Percentiles rank a stretch among this genome's conserved stretches.
Conservation (phyloP, 495 filamentous ascomycete genomes). For the Xylaria scruposa region DNA sequence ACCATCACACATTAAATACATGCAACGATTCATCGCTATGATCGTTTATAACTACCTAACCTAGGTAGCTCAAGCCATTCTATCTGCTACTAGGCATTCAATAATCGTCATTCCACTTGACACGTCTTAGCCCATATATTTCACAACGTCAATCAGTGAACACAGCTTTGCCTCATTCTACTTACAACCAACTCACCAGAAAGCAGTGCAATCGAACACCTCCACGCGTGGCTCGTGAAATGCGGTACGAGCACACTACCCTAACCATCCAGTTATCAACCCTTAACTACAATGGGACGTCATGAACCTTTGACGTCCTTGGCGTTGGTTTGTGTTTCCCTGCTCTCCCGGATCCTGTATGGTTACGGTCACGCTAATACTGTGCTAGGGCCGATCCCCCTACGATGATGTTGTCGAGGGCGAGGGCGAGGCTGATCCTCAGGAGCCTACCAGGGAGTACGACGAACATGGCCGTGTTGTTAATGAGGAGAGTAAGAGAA, state of each 20-base stretch:
- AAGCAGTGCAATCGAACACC: not conserved
- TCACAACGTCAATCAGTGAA: constrained; percentile 4
- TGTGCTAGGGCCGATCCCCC: constrained; percentile 68
- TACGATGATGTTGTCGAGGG: constrained; percentile 67
- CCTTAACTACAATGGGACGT: constrained; percentile 48
- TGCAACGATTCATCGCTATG: not conserved
- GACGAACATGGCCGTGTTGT: constrained; percentile 73
- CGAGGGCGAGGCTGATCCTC: constrained; percentile 53
- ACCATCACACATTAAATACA: not conserved
- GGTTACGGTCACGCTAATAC: constrained; percentile 8
- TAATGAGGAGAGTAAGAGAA: constrained; percentile 62
- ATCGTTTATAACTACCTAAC: not conserved
- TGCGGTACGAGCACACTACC: constrained; percentile 8
- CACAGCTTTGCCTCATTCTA: constrained; percentile 3
- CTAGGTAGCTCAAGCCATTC: not conserved
- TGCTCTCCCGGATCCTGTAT: not conserved
- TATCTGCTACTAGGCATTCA: not conserved
- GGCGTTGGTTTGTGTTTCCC: constrained; percentile 53
- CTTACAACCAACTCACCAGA: not conserved
- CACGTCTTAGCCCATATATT: not conserved
- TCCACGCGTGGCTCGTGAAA: not conserved
- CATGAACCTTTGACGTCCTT: constrained; percentile 57
- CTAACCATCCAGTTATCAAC: not conserved
- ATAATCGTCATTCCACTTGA: not conserved
- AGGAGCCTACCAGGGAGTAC: constrained; percentile 64